Evolutionary conservation across 176 grass and related monocot genomes (phyloP), one percentile per base, ranked within the genome.

Genomic region (Musa beccarii): DNA sequence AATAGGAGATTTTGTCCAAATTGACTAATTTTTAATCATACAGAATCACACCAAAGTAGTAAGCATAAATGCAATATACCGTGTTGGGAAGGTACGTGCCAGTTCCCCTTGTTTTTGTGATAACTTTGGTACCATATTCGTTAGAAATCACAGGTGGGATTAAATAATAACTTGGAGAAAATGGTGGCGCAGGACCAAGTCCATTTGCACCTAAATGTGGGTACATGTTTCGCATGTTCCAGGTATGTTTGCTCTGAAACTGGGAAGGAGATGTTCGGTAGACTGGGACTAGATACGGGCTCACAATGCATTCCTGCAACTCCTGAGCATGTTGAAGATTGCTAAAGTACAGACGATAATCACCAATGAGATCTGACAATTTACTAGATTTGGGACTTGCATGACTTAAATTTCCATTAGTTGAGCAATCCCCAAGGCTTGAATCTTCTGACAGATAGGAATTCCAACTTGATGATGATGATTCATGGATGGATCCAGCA

Each of bases 31-130:
- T 66, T 1, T 12, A 66, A 66, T 25, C 63, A 25, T 25, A 66
- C 12, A 22, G 63, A 25, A 66, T 66, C 63, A 28, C 0, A 43
- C 19, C 7, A 49, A 79, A 75, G 17, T 59, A 72, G 1, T 15
- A 75, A 28, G 19, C 84, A 76, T 21, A 66, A 64, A 70, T 68
- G 9, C 78, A 64, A 83, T 78, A 79, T 50, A 93, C 90, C 69
- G 74, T 79, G 57, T 90, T 83, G 12, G 94, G 90, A 72, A 93
- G 88, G 85, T 93, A 98, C 51, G 94, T 98, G 70, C 90, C 90
- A 78, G 90, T 98, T 80, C 94, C 94, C 68, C 72, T 83, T 74
- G 77, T 76, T 62, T 87, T 89, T 19, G 65, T 75, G 74, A 66
- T 59, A 77, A 93, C 90, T 73, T 90, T 88, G 25, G 72, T 65